Evolutionary conservation across 345 rosid genomes (phyloP), one percentile per base, ranked within the genome.

Genomic region (Xanthoceras sorbifolium): DNA sequence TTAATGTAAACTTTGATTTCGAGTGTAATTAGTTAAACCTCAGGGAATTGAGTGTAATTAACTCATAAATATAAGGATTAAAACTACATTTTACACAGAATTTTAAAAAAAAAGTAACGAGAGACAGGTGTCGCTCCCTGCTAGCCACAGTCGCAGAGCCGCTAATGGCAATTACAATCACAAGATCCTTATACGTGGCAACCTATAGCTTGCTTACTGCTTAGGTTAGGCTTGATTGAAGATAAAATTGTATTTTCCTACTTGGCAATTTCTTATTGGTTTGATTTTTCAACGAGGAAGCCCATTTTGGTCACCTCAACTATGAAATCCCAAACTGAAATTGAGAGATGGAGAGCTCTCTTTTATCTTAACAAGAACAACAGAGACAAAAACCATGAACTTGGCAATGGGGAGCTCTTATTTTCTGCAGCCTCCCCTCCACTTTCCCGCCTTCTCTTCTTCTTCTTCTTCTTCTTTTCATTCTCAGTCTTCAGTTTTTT

Each of bases 381-480:
- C 38, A 25, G 34, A 4, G 11, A 20, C n/a, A 15, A 46, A 46
- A 23, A 25, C 44, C 64, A 65, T 65, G 77, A 38, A 23, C 6
- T 52, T 75, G 34, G 72, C 79, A 22, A 64, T 85, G 42, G 97
- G 89, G 57, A 83, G 87, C 84, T 79, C 87, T 71, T 83, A 74
- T 78, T 82, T 84, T 29, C 42, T 82, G 34, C 89, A 83, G 18
- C 73, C 87, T 75, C 84, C 82, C 68, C 81, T 76, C 78, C 80
- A 75, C 11, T 54, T 74, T 36, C 55, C 83, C n/a, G n/a, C n/a
- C n/a, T n/a, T n/a, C n/a, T n/a, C n/a, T n/a, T 67, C 82, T 32
- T 73, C 82, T 62, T 65, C 74, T 68, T 46, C 81, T 26, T 69
- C 74, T 64, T 44, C 81, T 26, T 69, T 82, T 76, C 69, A 78